Percentiles rank a stretch among this genome's conserved stretches.
Conservation (phyloP, 441 rosid species). For the Pelargonium myrrhifolium region DNA sequence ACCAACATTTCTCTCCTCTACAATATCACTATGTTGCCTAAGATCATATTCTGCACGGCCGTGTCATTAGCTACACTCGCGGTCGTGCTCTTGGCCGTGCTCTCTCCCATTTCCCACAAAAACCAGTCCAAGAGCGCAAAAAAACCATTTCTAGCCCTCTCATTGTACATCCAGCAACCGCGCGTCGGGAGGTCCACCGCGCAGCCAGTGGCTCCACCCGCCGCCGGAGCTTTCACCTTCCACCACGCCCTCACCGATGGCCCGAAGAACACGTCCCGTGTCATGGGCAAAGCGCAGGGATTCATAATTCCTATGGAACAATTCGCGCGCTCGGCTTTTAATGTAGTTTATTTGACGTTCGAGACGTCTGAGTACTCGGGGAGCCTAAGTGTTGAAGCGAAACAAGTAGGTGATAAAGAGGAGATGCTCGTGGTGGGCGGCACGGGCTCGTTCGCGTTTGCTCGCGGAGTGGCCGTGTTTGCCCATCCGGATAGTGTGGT, state of each 20-base stretch:
- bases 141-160: constrained; percentile 46
- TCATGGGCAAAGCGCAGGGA: constrained; percentile 70
- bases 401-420: constrained; percentile 30
- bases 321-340: constrained; percentile 56
- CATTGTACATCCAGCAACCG: constrained; percentile 63
- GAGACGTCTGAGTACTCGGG: constrained; percentile 47
- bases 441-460: constrained; percentile 74
- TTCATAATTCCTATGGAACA: constrained; percentile 55
- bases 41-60: constrained; percentile 49
- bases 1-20: no score
- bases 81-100: constrained; percentile 49
- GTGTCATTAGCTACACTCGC: constrained; percentile 35
- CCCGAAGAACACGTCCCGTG: constrained; percentile 55
- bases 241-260: constrained; percentile 57
- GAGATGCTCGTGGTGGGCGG: constrained; percentile 66
- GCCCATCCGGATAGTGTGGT: constrained; percentile 15
- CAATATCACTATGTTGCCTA: constrained; percentile 39
- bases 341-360: constrained; percentile 58
- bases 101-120: constrained; percentile 47
- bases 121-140: constrained; percentile 15
- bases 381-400: constrained; percentile 58
- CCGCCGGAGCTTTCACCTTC: constrained; percentile 47
- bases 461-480: constrained; percentile 63
- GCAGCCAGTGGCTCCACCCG: constrained; percentile 12
- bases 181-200: constrained; percentile 17